Percentiles rank a stretch among this genome's conserved stretches.
These are phyloP conservation scores for Nakaseomyces nivariensis DNA, from an alignment of 1,139 yeast species.

Conservation along the genomic window DNA sequence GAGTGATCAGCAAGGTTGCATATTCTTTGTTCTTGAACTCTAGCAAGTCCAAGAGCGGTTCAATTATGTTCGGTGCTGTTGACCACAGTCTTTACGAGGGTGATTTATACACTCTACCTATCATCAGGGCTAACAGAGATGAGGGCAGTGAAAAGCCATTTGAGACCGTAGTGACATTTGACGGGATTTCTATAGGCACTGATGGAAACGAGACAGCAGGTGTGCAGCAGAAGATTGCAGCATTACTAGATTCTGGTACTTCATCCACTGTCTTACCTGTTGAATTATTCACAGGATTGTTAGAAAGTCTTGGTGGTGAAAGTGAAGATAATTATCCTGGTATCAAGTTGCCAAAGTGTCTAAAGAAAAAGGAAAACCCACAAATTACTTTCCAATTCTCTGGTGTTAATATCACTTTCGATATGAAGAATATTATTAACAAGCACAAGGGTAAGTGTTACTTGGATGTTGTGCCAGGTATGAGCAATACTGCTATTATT, in stretches of 20 bases:
- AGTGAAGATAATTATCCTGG: constrained; percentile 27
- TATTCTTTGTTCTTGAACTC: constrained; percentile 43
- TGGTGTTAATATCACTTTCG: constrained; percentile 39
- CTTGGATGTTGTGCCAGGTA: constrained; percentile 27
- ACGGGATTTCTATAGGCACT: constrained; percentile 29
- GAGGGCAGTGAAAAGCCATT: constrained; percentile 19
- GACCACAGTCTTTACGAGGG: constrained; percentile 41
- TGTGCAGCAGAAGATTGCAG: constrained; percentile 29
- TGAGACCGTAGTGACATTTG: constrained; percentile 26
- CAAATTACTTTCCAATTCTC: constrained; percentile 41
- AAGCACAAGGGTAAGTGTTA: constrained; percentile 25
- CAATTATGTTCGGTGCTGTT: constrained; percentile 44
- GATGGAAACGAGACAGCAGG: constrained; percentile 21
- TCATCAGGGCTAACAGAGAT: constrained; percentile 28
- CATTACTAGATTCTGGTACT: constrained; percentile 60
- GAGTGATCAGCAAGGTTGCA: constrained; percentile 38
- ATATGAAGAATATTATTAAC: constrained; percentile 34
- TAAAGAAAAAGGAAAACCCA: constrained; percentile 16
- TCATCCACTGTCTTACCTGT: constrained; percentile 47
- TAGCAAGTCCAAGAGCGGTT: constrained; percentile 31
- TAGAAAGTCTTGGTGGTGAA: constrained; percentile 31
- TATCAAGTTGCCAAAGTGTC: constrained; percentile 18
- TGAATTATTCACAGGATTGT: constrained; percentile 32
- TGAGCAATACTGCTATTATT: constrained; percentile 30
- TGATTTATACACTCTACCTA: constrained; percentile 34